phyloP scores from a whole-genome alignment of 1,284 basidiomycete genomes.

The Lignosus rhinocerotis region DNA sequence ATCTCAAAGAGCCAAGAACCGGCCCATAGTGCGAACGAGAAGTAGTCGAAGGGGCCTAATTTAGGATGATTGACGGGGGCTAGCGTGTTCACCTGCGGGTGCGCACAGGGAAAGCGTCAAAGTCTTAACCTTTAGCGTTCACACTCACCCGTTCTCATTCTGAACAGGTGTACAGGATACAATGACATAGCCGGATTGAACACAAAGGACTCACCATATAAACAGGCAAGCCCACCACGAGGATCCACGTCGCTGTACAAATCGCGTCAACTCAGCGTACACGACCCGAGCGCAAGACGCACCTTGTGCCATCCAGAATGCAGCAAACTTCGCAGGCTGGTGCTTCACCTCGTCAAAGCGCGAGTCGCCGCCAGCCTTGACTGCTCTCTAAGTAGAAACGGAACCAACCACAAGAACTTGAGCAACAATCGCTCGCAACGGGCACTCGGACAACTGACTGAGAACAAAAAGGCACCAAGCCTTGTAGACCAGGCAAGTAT shows the following conservation, averaged over 20 bases:
- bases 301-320: constrained; percentile 75
- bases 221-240: constrained; percentile 68
- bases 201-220: constrained; percentile 44
- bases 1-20: constrained; percentile 64
- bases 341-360: constrained; percentile 73
- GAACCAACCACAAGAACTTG: not conserved
- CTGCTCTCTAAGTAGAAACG: constrained; percentile 39
- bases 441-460: constrained; percentile 37
- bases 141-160: too few species aligned
- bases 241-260: constrained; percentile 64
- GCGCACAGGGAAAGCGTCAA: not conserved
- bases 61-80: constrained; percentile 56
- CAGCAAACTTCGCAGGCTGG: constrained; percentile 58
- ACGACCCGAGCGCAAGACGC: not conserved
- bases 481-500: constrained; percentile 62
- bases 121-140: too few species aligned
- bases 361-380: constrained; percentile 57
- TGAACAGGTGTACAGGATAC: not conserved
- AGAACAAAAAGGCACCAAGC: constrained; percentile 63
- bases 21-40: constrained; percentile 58
- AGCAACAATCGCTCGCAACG: too few species aligned
- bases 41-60: constrained; percentile 60
- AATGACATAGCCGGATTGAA: not conserved
- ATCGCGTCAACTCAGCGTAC: constrained; percentile 1
- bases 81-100: constrained; percentile 54